Conservation (phyloP, 2,329 filamentous ascomycete genomes). For the Fusarium devonianum region DNA sequence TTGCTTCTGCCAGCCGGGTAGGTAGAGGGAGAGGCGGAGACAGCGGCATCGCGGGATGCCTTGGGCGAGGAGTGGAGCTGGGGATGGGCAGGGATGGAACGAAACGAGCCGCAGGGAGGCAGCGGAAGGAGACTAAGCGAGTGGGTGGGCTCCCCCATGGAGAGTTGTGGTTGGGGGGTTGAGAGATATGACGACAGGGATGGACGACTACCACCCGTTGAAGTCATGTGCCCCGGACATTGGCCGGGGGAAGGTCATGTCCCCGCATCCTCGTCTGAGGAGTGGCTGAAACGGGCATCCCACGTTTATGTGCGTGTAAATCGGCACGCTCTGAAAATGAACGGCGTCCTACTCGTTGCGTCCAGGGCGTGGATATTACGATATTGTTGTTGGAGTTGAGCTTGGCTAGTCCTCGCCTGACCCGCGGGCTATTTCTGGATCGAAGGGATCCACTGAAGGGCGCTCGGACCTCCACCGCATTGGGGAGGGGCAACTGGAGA, state of each 20-base stretch:
- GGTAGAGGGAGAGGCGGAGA: constrained; percentile 26
- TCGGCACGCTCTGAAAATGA: constrained; percentile 1
- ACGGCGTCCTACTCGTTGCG: not conserved
- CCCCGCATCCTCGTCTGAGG: constrained; percentile 1
- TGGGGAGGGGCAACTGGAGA: not conserved
- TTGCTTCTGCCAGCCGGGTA: constrained; percentile 3
- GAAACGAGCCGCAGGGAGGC: constrained; percentile 27
- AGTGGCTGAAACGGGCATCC: constrained; percentile 7
- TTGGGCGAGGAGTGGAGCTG: constrained; percentile 28
- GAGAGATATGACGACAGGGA: constrained; percentile 18
- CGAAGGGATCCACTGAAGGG: constrained; percentile 15
- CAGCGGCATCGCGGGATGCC: constrained; percentile 24
- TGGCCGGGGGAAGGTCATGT: constrained; percentile 8
- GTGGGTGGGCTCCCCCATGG: constrained; percentile 8
- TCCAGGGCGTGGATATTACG: constrained; percentile 14
- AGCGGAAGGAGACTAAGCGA: constrained; percentile 13
- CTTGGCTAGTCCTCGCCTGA: constrained; percentile 10
- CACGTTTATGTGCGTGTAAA: not conserved
- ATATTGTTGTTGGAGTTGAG: constrained; percentile 24
- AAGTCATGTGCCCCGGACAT: constrained; percentile 35
- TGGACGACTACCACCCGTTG: constrained; percentile 14
- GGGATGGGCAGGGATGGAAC: constrained; percentile 27
- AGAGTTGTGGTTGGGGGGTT: constrained; percentile 13
- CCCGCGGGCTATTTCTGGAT: constrained; percentile 34
- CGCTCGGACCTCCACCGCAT: constrained; percentile 23